Evolutionary conservation across 169 alveolate species (phyloP).

Genomic region (Plasmodium gaboni): DNA sequence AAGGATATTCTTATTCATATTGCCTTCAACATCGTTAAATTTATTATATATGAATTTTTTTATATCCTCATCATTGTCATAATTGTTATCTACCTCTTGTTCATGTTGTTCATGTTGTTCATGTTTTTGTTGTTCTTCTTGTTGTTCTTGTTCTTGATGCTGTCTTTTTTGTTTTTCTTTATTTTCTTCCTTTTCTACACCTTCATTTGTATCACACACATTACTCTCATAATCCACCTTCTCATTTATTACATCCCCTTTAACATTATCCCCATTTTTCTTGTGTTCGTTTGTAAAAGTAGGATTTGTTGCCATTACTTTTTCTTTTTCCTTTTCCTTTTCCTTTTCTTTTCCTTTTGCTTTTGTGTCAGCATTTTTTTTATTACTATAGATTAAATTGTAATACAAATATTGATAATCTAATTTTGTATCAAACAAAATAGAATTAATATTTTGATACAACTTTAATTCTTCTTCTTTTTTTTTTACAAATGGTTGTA

Average conservation of each 20-base stretch:
- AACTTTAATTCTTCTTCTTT: constrained; percentile 65
- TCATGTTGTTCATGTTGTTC: background rate
- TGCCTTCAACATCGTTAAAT: constrained; percentile 37
- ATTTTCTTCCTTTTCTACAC: background rate
- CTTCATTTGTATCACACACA: background rate
- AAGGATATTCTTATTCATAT: constrained; percentile 53
- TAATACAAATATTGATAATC: constrained; percentile 73
- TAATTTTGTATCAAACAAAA: constrained; percentile 14
- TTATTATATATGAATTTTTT: constrained; percentile 30
- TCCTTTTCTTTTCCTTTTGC: background rate
- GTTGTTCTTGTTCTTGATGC: background rate
- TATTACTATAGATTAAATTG: constrained; percentile 42
- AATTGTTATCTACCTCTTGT: no score
- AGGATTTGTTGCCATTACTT: background rate
- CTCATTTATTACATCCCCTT: background rate
- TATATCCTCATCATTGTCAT: constrained; percentile 25
- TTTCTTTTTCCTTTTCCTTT: background rate
- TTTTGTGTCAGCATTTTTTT: background rate
- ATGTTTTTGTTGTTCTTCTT: background rate
- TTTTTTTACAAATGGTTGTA: constrained; percentile 43
- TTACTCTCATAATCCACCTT: background rate
- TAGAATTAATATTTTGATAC: constrained; percentile 45
- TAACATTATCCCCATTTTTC: background rate
- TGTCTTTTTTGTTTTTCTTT: no score
- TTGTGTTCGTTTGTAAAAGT: background rate